Base-by-base conservation (phyloP, 192 early-diverging fungal species). In the Entophlyctis luteolus region DNA sequence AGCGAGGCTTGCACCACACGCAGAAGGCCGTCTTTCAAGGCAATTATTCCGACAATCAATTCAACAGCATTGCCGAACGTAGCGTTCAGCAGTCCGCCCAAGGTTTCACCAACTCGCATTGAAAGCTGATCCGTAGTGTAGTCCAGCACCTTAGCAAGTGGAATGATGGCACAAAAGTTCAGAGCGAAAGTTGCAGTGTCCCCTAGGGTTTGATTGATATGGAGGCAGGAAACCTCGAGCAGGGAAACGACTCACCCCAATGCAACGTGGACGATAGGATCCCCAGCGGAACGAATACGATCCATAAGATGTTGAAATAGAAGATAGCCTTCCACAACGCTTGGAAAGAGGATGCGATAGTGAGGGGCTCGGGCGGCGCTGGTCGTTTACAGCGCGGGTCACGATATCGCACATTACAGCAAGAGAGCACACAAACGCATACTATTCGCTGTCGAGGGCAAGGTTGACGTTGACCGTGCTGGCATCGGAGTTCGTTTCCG, bases 101-200 rank as follows among this genome's bases (percentile, higher is more conserved):
- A 20, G 16, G 57, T 59, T 39, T 59, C 57, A 12, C 57, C 57
- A 18, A 63, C 12, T 16, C 42, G 37, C 37, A 62, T 59, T n/a
- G 47, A 39, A 4, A 72, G 34, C 49, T 98, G 91, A 59, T 98
- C 95, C 5, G 92, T 98, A 3, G 86, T 84, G 72, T 90, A 87
- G 14, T 89, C 92, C 29, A 98, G 82, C 47, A 98, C 77, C 75
- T 91, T 89, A 8, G 93, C 94, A 35, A 95, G 78, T 10, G 92
- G 91, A 22, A 98, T 77, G 65, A 96, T 90, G 28, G 91, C 92
- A 49, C 91, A 66, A 39, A 93, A 92, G 74, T 96, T 96, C 45
- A 94, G 72, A 31, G 86, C 49, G 77, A 97, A 97, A 8, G 81
- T 76, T 12, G 79, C 67, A 4, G 84, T 77, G 10, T 86, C 83